Conservation (phyloP, 495 filamentous ascomycete species). For the Talaromyces trachyspermus region DNA sequence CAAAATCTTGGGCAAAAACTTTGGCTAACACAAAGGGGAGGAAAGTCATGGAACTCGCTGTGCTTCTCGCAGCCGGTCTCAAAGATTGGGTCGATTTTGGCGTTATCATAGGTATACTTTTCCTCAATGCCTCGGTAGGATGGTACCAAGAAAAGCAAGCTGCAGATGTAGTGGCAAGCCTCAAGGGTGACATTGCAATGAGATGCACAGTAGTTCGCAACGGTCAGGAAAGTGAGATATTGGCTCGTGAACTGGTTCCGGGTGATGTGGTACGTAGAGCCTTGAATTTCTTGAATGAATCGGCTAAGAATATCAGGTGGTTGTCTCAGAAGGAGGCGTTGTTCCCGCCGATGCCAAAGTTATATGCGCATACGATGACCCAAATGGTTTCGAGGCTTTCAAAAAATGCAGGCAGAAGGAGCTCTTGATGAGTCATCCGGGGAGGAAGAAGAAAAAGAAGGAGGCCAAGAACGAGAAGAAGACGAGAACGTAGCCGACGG, state of each 20-base stretch:
- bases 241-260: slow-evolving; percentile 69
- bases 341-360: slow-evolving; percentile 64
- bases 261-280: slow-evolving; percentile 65
- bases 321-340: slow-evolving; percentile 66
- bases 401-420: slow-evolving; percentile 45
- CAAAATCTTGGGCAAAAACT: slow-evolving; percentile 13
- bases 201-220: slow-evolving; percentile 61
- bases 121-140: slow-evolving; percentile 67
- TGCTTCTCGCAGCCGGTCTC: slow-evolving; percentile 66
- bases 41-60: slow-evolving; percentile 74
- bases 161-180: slow-evolving; percentile 69
- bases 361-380: slow-evolving; percentile 63
- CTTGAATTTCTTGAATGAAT: slow-evolving; percentile 33
- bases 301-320: slow-evolving; percentile 27
- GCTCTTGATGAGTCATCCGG: slow-evolving; percentile 41
- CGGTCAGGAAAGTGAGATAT: slow-evolving; percentile 55
- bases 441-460: slow-evolving; percentile 41
- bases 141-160: slow-evolving; percentile 85
- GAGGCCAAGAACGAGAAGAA: slow-evolving; percentile 24
- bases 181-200: slow-evolving; percentile 79
- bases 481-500: slow-evolving; percentile 14
- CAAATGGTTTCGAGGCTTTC: slow-evolving; percentile 58
- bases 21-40: not conserved
- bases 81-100: slow-evolving; percentile 75
- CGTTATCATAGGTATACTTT: slow-evolving; percentile 73